phyloP scores from a whole-genome alignment of 768 basidiomycete species.

The Kwoniella mangroviensis region DNA sequence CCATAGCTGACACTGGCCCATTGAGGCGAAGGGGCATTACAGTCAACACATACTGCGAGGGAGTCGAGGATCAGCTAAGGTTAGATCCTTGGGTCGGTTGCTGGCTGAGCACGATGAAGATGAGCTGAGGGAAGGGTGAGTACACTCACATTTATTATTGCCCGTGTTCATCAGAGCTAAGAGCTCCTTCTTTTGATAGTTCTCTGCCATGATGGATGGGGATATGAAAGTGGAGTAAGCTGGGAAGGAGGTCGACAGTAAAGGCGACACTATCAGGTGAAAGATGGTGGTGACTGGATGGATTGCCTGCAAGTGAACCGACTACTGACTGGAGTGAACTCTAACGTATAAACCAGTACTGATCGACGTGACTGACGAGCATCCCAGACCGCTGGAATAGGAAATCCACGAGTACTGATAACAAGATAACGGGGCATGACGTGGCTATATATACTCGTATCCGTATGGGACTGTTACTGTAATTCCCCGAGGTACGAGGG shows the following conservation, averaged over 20 bases:
- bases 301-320: background rate
- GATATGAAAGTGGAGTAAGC: background rate
- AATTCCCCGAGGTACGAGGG: too few species aligned
- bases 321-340: background rate
- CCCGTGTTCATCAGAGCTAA: slow-evolving; percentile 75
- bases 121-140: too few species aligned
- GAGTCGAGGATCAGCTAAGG: background rate
- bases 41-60: slow-evolving; percentile 70
- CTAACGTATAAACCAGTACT: too few species aligned
- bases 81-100: too few species aligned
- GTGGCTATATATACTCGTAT: background rate
- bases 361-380: background rate
- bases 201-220: slow-evolving; percentile 64
- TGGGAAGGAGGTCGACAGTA: background rate
- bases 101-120: too few species aligned
- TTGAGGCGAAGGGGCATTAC: slow-evolving; percentile 86
- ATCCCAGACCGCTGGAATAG: too few species aligned
- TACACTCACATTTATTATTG: slow-evolving; percentile 68
- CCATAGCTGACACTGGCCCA: slow-evolving; percentile 71
- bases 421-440: background rate
- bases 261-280: too few species aligned
- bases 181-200: slow-evolving; percentile 70
- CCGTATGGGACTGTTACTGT: too few species aligned
- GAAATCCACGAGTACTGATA: background rate
- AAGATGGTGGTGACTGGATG: background rate